These are phyloP conservation scores for Cucurbita argyrosperma DNA, from an alignment of 306 rosid genomes.

Conservation along the genomic window DNA sequence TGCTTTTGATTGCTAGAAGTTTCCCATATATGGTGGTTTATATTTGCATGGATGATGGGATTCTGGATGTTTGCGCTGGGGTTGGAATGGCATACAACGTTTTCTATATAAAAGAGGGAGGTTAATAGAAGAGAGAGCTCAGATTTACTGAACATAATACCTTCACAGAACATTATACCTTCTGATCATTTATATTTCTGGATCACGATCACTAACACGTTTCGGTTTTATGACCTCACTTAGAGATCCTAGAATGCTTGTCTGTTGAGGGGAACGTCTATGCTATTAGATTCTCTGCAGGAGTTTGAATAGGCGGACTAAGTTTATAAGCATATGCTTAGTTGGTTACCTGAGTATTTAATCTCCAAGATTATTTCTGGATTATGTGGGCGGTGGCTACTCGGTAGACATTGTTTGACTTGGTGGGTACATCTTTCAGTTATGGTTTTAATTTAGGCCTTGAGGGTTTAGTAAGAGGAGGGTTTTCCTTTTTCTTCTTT, in stretches of 20 bases:
- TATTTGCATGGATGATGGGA: not conserved
- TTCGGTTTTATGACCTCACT: not conserved
- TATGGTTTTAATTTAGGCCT: not conserved
- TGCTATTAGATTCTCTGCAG: not conserved
- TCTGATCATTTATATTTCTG: not conserved
- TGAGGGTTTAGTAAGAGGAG: not conserved
- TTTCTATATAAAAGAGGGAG: not conserved
- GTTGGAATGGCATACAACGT: not conserved
- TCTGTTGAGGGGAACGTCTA: conserved; percentile 2
- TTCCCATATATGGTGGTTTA: not conserved
- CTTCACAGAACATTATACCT: not conserved
- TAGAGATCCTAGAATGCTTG: not conserved
- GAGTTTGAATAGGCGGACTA: not conserved
- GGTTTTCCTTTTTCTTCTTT: not conserved
- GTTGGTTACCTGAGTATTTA: not conserved
- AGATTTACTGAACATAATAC: not conserved
- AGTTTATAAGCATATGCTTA: not conserved
- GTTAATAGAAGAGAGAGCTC: not conserved
- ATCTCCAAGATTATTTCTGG: not conserved
- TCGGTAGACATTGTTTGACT: not conserved
- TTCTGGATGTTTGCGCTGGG: not conserved
- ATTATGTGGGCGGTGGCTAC: not conserved
- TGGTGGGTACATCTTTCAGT: not conserved
- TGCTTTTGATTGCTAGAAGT: conserved; percentile 1
- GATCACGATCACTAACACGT: not conserved